Evolutionary conservation across 148 eudicot genomes (phyloP).

Genomic region (Rhododendron ovatum): DNA sequence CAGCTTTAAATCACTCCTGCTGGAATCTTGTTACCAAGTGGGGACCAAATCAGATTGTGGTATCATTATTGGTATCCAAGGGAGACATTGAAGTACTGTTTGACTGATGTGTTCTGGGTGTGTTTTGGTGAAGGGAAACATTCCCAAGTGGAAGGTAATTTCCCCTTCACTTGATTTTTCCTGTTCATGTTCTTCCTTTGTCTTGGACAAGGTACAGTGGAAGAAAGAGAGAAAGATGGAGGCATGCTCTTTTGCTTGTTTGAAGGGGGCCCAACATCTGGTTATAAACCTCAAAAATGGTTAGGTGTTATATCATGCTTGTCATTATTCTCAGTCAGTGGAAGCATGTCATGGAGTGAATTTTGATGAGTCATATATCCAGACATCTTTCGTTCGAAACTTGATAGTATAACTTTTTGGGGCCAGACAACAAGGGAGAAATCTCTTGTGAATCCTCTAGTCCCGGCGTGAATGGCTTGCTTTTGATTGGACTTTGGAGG

Average conservation of each 20-base stretch:
- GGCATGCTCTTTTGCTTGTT: constrained; percentile 11
- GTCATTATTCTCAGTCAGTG: not conserved
- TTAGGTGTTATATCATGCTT: not conserved
- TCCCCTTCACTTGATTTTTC: not conserved
- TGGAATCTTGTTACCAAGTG: not conserved
- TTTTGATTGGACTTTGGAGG: too few relatives aligned
- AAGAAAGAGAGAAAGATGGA: constrained; percentile 6
- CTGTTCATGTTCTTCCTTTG: not conserved
- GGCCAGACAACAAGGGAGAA: not conserved
- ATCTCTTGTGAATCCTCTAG: not conserved
- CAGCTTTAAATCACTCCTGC: not conserved
- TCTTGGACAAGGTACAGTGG: not conserved
- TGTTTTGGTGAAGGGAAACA: constrained; percentile 16
- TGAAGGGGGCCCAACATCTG: constrained; percentile 10
- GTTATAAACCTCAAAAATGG: not conserved
- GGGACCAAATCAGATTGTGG: not conserved
- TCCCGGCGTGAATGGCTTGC: not conserved
- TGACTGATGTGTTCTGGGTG: not conserved
- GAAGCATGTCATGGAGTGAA: not conserved
- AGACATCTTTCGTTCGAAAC: not conserved
- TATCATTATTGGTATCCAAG: not conserved
- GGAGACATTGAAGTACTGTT: not conserved
- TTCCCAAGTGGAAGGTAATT: constrained; percentile 7
- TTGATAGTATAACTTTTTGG: too few relatives aligned
- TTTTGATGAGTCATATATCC: not conserved